Base-by-base conservation (phyloP, 768 basidiomycete species). In the Ramaria sp. region DNA sequence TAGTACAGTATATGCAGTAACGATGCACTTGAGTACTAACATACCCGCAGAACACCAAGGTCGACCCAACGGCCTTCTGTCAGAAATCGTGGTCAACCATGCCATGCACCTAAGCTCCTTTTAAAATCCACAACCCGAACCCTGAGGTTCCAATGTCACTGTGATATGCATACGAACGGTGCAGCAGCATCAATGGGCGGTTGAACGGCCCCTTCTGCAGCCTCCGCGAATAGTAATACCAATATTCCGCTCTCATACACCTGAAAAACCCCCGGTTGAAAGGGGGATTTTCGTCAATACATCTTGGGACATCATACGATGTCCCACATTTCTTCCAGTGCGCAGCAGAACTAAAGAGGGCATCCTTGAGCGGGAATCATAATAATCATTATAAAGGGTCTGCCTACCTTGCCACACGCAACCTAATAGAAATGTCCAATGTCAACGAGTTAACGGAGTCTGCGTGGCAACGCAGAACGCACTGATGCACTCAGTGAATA, bases 311-410 rank as follows among this genome's bases (percentile, higher is more conserved):
- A 37, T 75, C 72, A 93, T 53, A 92, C 79, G 65, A 96, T 83
- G 68, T 93, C 91, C 93, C 93, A 95, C 52, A 96, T 77, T 60
- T 98, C 94, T 73, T 98, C 94, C 53, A 95, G 73, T 3, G 88
- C 85, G 65, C 90, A 91, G 67, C 89, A 91, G 69, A 93, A 91
- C 89, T 93, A 62, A 34, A 39, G 20, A 37, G 57, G n/a, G 15
- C 17, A n/a, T 31, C 3, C 22, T n/a, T 34, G 20, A n/a, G 30
- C 30, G 30, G 53, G 34, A 34, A 52, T 55, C 53, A 15, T 10
- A 33, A 37, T 3, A 13, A 37, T n/a, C n/a, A n/a, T n/a, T n/a
- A n/a, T n/a, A n/a, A 13, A 13, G 13, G 3, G 13, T 62, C 62
- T 84, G 63, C 27, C 27, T 65, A 95, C 94, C 82, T 97, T 97